Percentiles rank a stretch among this genome's conserved stretches.
These are phyloP conservation scores for Xanthoceras sorbifolium DNA, from an alignment of 345 rosid species.

Conservation along the genomic window DNA sequence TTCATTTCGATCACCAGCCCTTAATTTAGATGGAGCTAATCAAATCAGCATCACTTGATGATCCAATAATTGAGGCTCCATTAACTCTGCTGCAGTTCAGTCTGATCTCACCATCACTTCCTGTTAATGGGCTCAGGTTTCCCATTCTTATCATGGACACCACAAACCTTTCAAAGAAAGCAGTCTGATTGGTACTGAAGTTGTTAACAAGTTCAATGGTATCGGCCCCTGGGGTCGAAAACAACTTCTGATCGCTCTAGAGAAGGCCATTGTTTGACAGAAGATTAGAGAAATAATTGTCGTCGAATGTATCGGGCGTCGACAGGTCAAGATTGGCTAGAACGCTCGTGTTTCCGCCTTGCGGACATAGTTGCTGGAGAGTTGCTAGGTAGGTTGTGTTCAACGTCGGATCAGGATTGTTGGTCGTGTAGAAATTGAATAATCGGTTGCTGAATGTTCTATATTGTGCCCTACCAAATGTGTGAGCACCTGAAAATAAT, in stretches of 20 bases:
- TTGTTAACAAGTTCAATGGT: conserved; percentile 42
- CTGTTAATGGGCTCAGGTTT: conserved; percentile 49
- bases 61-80: conserved; percentile 1
- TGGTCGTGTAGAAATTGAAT: conserved; percentile 45
- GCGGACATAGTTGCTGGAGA: conserved; percentile 54
- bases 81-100: conserved; percentile 53
- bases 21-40: conserved; percentile 14
- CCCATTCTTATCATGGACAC: conserved; percentile 71
- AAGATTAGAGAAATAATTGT: conserved; percentile 54
- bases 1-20: background rate
- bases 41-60: conserved; percentile 3
- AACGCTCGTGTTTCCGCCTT: conserved; percentile 39
- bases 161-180: conserved; percentile 57
- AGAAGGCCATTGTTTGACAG: conserved; percentile 45
- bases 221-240: conserved; percentile 51
- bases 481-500: conserved; percentile 54
- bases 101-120: conserved; percentile 62
- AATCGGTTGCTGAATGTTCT: conserved; percentile 34
- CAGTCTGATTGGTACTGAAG: conserved; percentile 42
- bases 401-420: conserved; percentile 51
- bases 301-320: conserved; percentile 56
- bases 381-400: conserved; percentile 40
- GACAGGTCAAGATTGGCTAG: conserved; percentile 46
- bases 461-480: conserved; percentile 63
- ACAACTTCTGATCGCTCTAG: conserved; percentile 58